Base-by-base conservation (phyloP, 2,329 filamentous ascomycete genomes). In the Aspergillus bombycis region DNA sequence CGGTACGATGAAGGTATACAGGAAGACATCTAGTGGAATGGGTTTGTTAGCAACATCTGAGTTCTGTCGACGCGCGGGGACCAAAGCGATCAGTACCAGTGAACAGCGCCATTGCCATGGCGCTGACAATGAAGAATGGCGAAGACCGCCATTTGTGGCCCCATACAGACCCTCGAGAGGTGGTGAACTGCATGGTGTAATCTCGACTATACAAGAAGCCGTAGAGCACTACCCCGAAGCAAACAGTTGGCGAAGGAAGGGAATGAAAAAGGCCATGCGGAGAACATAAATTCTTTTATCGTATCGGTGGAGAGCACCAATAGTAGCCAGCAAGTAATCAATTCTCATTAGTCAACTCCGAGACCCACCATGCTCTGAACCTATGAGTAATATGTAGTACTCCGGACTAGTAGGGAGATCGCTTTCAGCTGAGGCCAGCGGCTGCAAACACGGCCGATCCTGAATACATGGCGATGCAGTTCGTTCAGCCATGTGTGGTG, bases 1-100 rank as follows among this genome's bases (percentile, higher is more conserved):
- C 2, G 74, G 73, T 1, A 76, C 70, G n/a, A 76, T 60, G 36
- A 75, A 75, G 12, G 67, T 66, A 57, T 72, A 74, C 1, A 75
- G 67, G 23, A 74, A 75, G 14, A 67, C 67, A 50, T 75, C 73
- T 75, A 58, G 23, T 14, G 50, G 30, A 34, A 41, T 23, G 38
- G 11, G 19, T 28, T n/a, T 9, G 12, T 32, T 34, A 28, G 38
- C 48, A n/a, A 43, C 21, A 16, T 41, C 26, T 16, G 7, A 34
- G 12, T 60, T 34, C 5, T 7, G 4, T 14, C 6, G 38, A 55
- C 8, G 52, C 34, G 52, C 46, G 26, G 46, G 46, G 46, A 9
- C 23, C 2, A 55, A 38, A 19, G 32, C 21, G 21, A 55, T 55
- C n/a, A 10, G 16, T 62, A 70, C 68, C 70, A 3, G 70, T 67